Evolutionary conservation across 2,329 filamentous ascomycete genomes (phyloP).

Genomic region (Phyllosticta citrichinensis): DNA sequence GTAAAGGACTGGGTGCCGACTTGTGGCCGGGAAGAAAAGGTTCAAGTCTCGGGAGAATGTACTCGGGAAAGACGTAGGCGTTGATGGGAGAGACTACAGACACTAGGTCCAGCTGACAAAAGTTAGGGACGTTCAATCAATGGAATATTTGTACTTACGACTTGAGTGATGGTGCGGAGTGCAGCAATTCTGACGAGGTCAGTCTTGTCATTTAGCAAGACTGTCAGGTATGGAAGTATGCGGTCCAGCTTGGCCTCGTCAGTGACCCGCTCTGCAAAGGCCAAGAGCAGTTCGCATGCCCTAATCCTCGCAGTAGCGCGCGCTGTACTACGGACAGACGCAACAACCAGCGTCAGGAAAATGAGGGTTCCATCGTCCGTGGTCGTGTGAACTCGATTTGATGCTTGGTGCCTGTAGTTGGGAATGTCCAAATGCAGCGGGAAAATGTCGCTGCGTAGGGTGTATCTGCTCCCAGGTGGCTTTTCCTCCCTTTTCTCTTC

Average conservation of each 20-base stretch:
- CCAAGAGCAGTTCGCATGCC: slow-evolving; percentile 82
- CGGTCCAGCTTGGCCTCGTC: slow-evolving; percentile 95
- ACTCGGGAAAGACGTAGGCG: slow-evolving; percentile 57
- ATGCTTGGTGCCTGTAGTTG: slow-evolving; percentile 65
- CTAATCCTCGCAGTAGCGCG: slow-evolving; percentile 78
- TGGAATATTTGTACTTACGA: slow-evolving; percentile 33
- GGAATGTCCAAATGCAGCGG: slow-evolving; percentile 80
- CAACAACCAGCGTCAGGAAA: slow-evolving; percentile 79
- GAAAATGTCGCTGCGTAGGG: slow-evolving; percentile 51
- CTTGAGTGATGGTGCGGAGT: slow-evolving; percentile 75
- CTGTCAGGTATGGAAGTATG: slow-evolving; percentile 81
- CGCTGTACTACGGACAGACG: slow-evolving; percentile 80
- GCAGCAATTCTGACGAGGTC: slow-evolving; percentile 80
- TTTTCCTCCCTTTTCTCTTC: slow-evolving; percentile 36
- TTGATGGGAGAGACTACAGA: slow-evolving; percentile 72
- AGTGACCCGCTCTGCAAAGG: slow-evolving; percentile 81
- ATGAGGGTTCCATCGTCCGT: slow-evolving; percentile 85
- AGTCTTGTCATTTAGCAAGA: slow-evolving; percentile 68
- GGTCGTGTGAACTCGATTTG: slow-evolving; percentile 49
- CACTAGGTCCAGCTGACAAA: slow-evolving; percentile 57
- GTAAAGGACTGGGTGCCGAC: slow-evolving; percentile 52
- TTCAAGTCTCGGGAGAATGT: slow-evolving; percentile 51
- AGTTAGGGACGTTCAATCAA: neutral
- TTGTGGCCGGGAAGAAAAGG: slow-evolving; percentile 41
- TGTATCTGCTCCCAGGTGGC: slow-evolving; percentile 21